Conservation (phyloP, 2,329 filamentous ascomycete genomes). For the Ascochyta viciae-villosae region DNA sequence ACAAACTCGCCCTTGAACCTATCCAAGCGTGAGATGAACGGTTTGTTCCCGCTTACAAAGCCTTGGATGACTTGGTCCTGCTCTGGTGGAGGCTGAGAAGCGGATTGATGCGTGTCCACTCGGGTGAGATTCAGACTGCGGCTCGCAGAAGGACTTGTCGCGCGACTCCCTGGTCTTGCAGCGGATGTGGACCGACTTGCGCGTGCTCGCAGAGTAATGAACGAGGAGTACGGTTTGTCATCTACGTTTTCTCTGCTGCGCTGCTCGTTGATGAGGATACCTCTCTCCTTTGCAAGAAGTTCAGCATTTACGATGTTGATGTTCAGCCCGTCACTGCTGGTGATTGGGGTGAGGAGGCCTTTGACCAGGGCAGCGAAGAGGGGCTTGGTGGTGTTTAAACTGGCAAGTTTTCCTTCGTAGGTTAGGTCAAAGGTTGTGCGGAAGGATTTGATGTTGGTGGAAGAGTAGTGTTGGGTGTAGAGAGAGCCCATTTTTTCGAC, state of each 20-base stretch:
- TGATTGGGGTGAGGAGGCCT: constrained; percentile 74
- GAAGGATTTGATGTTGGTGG: constrained; percentile 52
- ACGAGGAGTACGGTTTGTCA: constrained; percentile 70
- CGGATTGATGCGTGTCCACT: constrained; percentile 8
- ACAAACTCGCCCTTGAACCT: constrained; percentile 77
- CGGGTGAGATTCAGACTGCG: constrained; percentile 7
- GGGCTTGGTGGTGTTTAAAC: constrained; percentile 76
- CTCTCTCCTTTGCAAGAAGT: constrained; percentile 76
- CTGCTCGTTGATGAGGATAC: constrained; percentile 78
- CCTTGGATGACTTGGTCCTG: constrained; percentile 67
- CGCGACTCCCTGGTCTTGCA: constrained; percentile 29
- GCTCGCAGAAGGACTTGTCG: constrained; percentile 38
- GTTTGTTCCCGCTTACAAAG: constrained; percentile 68
- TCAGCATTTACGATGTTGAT: constrained; percentile 86
- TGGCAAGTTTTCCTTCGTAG: constrained; percentile 77
- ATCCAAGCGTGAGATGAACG: constrained; percentile 76
- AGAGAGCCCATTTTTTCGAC: constrained; percentile 81
- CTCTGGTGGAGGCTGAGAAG: constrained; percentile 12
- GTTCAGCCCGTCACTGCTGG: constrained; percentile 67
- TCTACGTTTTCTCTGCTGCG: constrained; percentile 66
- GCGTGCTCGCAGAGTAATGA: constrained; percentile 72
- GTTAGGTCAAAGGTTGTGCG: constrained; percentile 76
- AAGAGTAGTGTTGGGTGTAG: constrained; percentile 77
- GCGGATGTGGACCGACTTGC: constrained; percentile 48
- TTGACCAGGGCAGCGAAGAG: constrained; percentile 81